These are phyloP conservation scores for Apodospora peruviana DNA, from an alignment of 495 filamentous ascomycete species.

Conservation along the genomic window DNA sequence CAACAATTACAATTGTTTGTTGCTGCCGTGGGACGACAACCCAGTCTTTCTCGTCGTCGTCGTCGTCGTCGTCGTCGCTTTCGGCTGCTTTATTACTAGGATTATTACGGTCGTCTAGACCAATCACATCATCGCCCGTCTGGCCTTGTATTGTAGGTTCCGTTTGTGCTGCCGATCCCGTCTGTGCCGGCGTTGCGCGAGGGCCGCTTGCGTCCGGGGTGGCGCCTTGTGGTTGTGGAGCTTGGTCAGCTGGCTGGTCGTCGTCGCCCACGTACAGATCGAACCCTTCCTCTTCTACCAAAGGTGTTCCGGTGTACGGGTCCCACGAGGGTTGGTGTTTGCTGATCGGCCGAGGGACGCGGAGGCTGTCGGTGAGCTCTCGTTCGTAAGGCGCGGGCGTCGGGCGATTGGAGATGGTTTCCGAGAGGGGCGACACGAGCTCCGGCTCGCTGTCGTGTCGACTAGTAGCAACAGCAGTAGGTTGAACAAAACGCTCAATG, in stretches of 20 bases:
- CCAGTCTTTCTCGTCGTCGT: neutral
- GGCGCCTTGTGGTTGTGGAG: too few species aligned
- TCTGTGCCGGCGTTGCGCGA: neutral
- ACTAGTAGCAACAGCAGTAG: neutral
- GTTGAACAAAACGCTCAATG: neutral
- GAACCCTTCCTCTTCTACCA: constrained; percentile 23
- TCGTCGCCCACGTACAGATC: too few species aligned
- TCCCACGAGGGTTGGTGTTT: constrained; percentile 17
- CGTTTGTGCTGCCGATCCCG: neutral
- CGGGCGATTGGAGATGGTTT: constrained; percentile 12
- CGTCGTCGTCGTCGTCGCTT: neutral
- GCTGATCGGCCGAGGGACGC: constrained; percentile 12
- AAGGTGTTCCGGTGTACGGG: constrained; percentile 15
- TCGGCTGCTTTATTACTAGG: neutral
- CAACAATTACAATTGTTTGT: too few species aligned
- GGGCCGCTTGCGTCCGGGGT: neutral
- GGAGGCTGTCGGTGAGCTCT: constrained; percentile 12
- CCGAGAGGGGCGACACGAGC: constrained; percentile 23
- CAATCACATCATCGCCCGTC: neutral
- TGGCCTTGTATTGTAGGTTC: neutral
- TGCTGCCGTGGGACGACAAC: neutral
- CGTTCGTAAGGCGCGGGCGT: constrained; percentile 15
- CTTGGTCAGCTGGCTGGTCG: too few species aligned
- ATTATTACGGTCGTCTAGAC: neutral
- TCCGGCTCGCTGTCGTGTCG: constrained; percentile 12